Evolutionary conservation across 2,329 filamentous ascomycete genomes (phyloP).

Genomic region (Scedosporium dehoogii): DNA sequence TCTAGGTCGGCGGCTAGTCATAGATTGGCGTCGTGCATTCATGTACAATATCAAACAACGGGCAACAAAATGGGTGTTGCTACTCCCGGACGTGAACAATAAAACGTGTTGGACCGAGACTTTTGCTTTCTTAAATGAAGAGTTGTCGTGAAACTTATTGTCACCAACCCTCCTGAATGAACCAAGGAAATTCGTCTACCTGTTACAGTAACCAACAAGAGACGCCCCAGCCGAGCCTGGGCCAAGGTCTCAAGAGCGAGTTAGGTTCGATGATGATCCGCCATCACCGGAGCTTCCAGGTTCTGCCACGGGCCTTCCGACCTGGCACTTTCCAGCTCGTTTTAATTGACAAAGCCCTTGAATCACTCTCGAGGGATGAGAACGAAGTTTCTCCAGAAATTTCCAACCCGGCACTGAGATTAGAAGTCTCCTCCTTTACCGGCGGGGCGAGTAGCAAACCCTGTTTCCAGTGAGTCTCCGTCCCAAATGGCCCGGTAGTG

Average conservation of each 20-base stretch:
- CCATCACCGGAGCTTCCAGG: conserved; percentile 33
- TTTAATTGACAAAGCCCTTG: conserved; percentile 56
- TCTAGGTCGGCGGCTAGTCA: no score
- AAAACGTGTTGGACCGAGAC: no score
- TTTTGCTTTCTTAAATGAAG: no score
- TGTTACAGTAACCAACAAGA: no score
- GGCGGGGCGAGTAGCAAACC: conserved; percentile 45
- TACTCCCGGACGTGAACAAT: no score
- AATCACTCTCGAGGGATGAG: conserved; percentile 57
- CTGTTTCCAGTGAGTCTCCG: conserved; percentile 85
- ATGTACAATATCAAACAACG: no score
- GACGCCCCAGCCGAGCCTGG: no score
- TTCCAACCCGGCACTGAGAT: conserved; percentile 29
- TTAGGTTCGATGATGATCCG: neutral
- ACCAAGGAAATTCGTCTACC: no score
- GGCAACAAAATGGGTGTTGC: no score
- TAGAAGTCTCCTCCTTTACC: neutral
- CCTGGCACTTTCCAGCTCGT: conserved; percentile 48
- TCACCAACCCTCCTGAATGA: no score
- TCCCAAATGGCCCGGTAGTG: conserved; percentile 70
- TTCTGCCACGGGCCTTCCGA: conserved; percentile 31
- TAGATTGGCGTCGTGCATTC: no score
- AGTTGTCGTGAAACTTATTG: no score
- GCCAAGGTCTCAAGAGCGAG: neutral
- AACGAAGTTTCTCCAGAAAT: conserved; percentile 63